Percentiles rank a stretch among this genome's conserved stretches.
These are phyloP conservation scores for Corynascus novoguineensis DNA, from an alignment of 495 filamentous ascomycete species.

Conservation along the genomic window DNA sequence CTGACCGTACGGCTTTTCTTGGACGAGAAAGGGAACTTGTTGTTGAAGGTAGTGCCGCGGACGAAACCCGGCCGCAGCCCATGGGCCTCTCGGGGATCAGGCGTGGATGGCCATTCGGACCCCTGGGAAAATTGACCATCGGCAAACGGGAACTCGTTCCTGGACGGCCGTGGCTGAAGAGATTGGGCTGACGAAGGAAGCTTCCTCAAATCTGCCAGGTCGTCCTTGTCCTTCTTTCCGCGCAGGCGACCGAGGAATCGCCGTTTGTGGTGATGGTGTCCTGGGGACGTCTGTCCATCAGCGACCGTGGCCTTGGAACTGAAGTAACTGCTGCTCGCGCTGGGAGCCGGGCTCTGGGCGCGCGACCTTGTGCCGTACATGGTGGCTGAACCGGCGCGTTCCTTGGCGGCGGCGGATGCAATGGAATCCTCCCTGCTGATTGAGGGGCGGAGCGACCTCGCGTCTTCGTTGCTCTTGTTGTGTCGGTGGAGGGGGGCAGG, in stretches of 20 bases:
- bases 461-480: slow-evolving; percentile 68
- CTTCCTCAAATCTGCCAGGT: slow-evolving; percentile 46
- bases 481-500: slow-evolving; percentile 69
- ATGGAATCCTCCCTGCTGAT: slow-evolving; percentile 65
- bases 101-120: slow-evolving; percentile 36
- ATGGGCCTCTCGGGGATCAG: slow-evolving; percentile 35
- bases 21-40: slow-evolving; percentile 45
- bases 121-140: slow-evolving; percentile 39
- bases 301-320: slow-evolving; percentile 40
- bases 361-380: slow-evolving; percentile 44
- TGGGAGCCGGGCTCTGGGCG: slow-evolving; percentile 71
- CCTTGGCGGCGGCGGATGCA: slow-evolving; percentile 44
- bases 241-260: slow-evolving; percentile 62
- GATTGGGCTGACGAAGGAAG: slow-evolving; percentile 53
- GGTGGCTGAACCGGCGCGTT: slow-evolving; percentile 40
- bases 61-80: slow-evolving; percentile 30
- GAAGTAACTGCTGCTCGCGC: slow-evolving; percentile 51
- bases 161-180: slow-evolving; percentile 43
- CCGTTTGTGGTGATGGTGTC: slow-evolving; percentile 53
- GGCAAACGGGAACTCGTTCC: slow-evolving; percentile 47
- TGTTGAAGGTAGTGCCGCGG: slow-evolving; percentile 56
- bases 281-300: slow-evolving; percentile 57
- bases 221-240: slow-evolving; percentile 52
- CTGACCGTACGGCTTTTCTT: slow-evolving; percentile 40
- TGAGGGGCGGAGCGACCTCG: slow-evolving; percentile 55